Base-by-base conservation (phyloP, 2,329 filamentous ascomycete species). In the Beauveria sp. region DNA sequence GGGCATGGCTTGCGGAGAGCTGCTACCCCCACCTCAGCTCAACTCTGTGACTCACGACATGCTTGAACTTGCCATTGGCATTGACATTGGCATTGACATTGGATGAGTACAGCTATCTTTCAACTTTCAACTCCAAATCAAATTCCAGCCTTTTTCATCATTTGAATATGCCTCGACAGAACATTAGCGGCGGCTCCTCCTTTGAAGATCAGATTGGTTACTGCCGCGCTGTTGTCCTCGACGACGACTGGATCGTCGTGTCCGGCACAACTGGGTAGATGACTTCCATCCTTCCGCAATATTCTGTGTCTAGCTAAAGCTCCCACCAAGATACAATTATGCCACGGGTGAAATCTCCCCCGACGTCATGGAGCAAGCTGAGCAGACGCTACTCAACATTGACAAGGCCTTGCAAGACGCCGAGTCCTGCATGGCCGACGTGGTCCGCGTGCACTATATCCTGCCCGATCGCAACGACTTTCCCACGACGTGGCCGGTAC, bases 131-230 rank as follows among this genome's bases (percentile, higher is more conserved):
- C 10, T 16, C 22, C 8, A 45, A 26, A 24, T 10, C 12, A 28
- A 16, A 16, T 20, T 9, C 16, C 42, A 10, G 2, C 6, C n/a
- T 43, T 20, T 18, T n/a, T n/a, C 9, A 8, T 16, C 14, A 18
- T 3, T 4, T 2, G 6, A 58, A 22, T 65, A 74, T 76, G 73
- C 56, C 69, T 26, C 74, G 76, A 43, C 66, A 65, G 52, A 75
- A 77, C 66, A 79, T 83, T 66, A 77, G 74, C 66, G 81, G 80
- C 24, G 78, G 77, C 56, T 83, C 80, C 5, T 69, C 73, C 46
- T 84, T 83, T 64, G 81, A 84, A 69, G 72, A 72, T 28, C 73
- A 79, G 64, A 83, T 83, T 60, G 80, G 79, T 55, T 84, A 84
- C 69, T 83, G 81, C 34, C 76, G 81, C 54, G 81, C 81, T 42